Base-by-base conservation (phyloP, 441 rosid genomes). In the Populus hybrid region DNA sequence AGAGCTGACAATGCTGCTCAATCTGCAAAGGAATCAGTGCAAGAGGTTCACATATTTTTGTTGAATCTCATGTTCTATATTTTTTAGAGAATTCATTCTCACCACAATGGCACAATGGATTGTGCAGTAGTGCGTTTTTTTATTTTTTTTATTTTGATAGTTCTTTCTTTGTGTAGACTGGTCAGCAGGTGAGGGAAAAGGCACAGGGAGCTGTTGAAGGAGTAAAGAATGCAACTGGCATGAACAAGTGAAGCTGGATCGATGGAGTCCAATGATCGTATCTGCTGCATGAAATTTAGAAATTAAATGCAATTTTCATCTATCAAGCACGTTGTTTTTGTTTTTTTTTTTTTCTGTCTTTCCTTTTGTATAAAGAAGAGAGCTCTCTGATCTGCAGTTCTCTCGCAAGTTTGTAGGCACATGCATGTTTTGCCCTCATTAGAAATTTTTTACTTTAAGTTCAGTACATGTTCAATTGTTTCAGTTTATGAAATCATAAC, bases 191-290 rank as follows among this genome's bases (percentile, higher is more conserved):
- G 76, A 83, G 84, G 83, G 83, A 87, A 87, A 24, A 24, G 79
- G 92, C 95, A 78, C 84, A 83, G 64, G 93, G 86, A 56, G 95
- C 94, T 31, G 85, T 88, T 40, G 91, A 90, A 16, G 86, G 93
- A 9, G 88, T 86, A 70, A 92, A 86, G 88, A 76, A 90, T 74
- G 94, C 93, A 16, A 40, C 45, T 10, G 45, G 45, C 14, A 40
- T 40, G 45, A 40, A 40, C 45, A 40, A 40, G 45, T 40, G 45
- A 40, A 40, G 45, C 45, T 10, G 45, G 45, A 31, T 31, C 35
- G 35, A 10, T 40, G 14, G 45, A 40, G 45, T 38, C 12, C 4
- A 0, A 10, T 40, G 45, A 40, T 40, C 45, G 45, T 23, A 23
- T 40, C 45, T 40, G 1, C 3, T 40, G 3, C 12, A 40, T 38